Evolutionary conservation across 1,139 yeast species (phyloP).

Genomic region (Sugiyamaella novakii): DNA sequence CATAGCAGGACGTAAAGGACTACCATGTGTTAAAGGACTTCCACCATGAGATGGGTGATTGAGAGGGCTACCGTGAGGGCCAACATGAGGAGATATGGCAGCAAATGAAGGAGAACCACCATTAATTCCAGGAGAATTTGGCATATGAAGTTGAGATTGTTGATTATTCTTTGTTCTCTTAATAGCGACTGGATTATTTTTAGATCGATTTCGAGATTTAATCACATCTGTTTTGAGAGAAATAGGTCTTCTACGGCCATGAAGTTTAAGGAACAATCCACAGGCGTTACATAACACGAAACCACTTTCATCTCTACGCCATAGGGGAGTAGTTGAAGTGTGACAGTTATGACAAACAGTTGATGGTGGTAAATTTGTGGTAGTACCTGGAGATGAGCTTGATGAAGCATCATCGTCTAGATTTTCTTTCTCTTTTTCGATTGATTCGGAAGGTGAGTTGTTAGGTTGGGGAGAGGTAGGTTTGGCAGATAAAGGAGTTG

Average conservation of each 20-base stretch:
- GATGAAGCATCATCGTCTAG: slow-evolving; percentile 2
- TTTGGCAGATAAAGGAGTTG: not conserved
- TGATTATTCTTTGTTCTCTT: slow-evolving; percentile 27
- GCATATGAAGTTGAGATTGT: slow-evolving; percentile 29
- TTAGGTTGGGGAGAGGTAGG: not conserved
- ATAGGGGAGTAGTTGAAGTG: slow-evolving; percentile 88
- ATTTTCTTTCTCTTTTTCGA: not conserved
- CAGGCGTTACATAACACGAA: slow-evolving; percentile 93
- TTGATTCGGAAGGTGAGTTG: not conserved
- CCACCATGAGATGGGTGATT: slow-evolving; percentile 17
- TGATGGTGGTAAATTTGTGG: not conserved
- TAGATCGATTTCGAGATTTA: slow-evolving; percentile 73
- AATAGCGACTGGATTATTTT: slow-evolving; percentile 28
- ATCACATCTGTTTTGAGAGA: slow-evolving; percentile 88
- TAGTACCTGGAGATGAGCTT: slow-evolving; percentile 5
- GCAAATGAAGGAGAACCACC: slow-evolving; percentile 30
- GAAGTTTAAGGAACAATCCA: slow-evolving; percentile 83
- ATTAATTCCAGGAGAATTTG: slow-evolving; percentile 22
- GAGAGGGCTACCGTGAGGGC: slow-evolving; percentile 29
- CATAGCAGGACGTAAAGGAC: slow-evolving; percentile 20
- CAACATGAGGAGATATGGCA: slow-evolving; percentile 31
- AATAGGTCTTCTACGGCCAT: slow-evolving; percentile 90
- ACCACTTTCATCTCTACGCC: slow-evolving; percentile 94
- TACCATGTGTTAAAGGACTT: slow-evolving; percentile 18
- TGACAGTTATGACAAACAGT: slow-evolving; percentile 84